phyloP scores from a whole-genome alignment of 148 eudicot species.

The Suaeda aralocaspica region DNA sequence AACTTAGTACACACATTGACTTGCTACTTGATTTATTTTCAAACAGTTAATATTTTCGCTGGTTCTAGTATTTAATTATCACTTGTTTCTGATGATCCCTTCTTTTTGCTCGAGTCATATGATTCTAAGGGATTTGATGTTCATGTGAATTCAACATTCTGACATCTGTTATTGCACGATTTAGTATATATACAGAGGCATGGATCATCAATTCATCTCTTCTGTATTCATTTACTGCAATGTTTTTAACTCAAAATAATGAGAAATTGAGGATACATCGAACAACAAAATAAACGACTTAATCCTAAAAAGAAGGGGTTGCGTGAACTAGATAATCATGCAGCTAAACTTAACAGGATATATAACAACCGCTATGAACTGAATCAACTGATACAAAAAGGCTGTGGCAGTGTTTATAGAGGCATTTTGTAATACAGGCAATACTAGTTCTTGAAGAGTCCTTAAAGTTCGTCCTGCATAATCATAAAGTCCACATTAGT shows the following conservation, averaged over 20 bases:
- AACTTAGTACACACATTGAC: conserved; percentile 4
- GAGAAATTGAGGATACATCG: background rate
- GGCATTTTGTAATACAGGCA: background rate
- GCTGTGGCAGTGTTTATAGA: background rate
- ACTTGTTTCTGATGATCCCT: background rate
- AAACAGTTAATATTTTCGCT: background rate
- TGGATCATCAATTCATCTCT: too few species aligned
- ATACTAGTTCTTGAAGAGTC: conserved; percentile 7
- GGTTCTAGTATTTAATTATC: background rate
- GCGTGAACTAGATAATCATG: background rate
- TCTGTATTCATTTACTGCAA: too few species aligned
- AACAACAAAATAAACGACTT: too few species aligned
- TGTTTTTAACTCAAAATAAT: background rate
- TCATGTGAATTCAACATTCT: too few species aligned
- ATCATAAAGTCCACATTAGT: background rate
- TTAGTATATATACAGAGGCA: too few species aligned
- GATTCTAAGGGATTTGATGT: too few species aligned
- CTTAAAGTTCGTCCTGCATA: conserved; percentile 64
- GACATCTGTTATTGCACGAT: too few species aligned
- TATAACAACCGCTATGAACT: too few species aligned
- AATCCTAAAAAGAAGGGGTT: too few species aligned
- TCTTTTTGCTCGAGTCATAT: too few species aligned
- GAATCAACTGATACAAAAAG: background rate
- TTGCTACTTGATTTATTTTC: background rate
- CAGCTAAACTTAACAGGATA: background rate